Conservation (phyloP, 768 basidiomycete species). For the Suillus weaverae region DNA sequence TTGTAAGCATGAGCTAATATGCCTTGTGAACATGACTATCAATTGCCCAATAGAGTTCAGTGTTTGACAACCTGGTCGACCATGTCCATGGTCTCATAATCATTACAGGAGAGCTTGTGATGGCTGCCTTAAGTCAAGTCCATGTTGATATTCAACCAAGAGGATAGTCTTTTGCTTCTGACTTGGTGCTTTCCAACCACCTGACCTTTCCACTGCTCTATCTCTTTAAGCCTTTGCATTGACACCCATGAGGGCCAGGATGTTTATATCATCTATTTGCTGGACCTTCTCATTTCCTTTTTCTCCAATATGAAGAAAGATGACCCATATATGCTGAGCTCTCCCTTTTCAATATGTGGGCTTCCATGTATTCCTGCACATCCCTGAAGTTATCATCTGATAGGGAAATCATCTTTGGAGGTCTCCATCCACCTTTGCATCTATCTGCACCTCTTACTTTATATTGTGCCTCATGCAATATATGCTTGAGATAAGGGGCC, state of each 20-base stretch:
- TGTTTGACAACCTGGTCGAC: background rate
- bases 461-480: background rate
- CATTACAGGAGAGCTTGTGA: background rate
- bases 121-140: conserved; percentile 3
- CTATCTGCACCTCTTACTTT: background rate
- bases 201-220: background rate
- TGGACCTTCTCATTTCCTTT: background rate
- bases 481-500: background rate
- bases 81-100: conserved; percentile 10
- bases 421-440: background rate
- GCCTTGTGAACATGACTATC: background rate
- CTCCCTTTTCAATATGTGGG: accelerated
- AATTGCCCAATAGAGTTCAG: background rate
- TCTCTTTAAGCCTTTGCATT: background rate
- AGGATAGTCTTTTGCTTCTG: background rate
- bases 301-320: background rate
- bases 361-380: background rate
- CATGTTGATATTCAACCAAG: background rate
- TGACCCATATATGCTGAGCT: background rate
- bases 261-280: background rate
- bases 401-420: background rate
- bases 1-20: background rate
- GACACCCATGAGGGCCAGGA: background rate
- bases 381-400: background rate
- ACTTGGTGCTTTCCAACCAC: background rate